phyloP scores from a whole-genome alignment of 345 rosid genomes.

The Eucalyptus virginea region DNA sequence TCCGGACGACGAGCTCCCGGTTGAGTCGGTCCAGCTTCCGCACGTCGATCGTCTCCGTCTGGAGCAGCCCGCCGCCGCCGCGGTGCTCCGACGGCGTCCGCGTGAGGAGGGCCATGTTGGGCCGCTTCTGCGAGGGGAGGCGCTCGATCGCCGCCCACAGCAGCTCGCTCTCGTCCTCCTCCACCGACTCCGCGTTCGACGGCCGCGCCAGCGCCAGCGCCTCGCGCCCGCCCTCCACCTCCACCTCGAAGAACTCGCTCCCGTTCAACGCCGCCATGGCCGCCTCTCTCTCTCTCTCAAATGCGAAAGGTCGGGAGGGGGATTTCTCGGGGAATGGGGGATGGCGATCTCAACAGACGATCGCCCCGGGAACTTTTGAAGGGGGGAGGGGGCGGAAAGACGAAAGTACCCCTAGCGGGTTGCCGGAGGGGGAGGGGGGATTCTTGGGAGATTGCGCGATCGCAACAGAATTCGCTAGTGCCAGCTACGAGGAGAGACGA shows the following conservation, averaged over 20 bases:
- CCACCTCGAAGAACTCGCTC: slow-evolving; percentile 68
- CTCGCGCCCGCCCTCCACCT: slow-evolving; percentile 33
- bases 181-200: slow-evolving; percentile 54
- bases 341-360: not conserved
- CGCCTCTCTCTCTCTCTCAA: not conserved
- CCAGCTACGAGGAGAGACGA: not conserved
- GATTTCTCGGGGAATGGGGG: not conserved
- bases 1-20: slow-evolving; percentile 64
- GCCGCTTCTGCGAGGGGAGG: slow-evolving; percentile 52
- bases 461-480: not conserved
- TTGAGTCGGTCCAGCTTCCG: slow-evolving; percentile 37
- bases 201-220: slow-evolving; percentile 31
- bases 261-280: slow-evolving; percentile 47
- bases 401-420: not conserved
- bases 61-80: not conserved
- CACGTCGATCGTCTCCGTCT: slow-evolving; percentile 55
- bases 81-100: slow-evolving; percentile 17
- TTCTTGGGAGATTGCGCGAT: not conserved
- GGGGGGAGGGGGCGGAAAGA: not conserved
- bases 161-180: slow-evolving; percentile 69
- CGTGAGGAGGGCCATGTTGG: slow-evolving; percentile 26
- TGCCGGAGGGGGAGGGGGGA: too few species aligned
- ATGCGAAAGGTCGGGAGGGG: not conserved
- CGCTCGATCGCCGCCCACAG: slow-evolving; percentile 65
- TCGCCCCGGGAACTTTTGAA: not conserved